A percentile compares a stretch with the other conserved stretches of the same genome.
Conservation (phyloP, 108 stramenopile genomes). For the Skeletonema costatum region DNA sequence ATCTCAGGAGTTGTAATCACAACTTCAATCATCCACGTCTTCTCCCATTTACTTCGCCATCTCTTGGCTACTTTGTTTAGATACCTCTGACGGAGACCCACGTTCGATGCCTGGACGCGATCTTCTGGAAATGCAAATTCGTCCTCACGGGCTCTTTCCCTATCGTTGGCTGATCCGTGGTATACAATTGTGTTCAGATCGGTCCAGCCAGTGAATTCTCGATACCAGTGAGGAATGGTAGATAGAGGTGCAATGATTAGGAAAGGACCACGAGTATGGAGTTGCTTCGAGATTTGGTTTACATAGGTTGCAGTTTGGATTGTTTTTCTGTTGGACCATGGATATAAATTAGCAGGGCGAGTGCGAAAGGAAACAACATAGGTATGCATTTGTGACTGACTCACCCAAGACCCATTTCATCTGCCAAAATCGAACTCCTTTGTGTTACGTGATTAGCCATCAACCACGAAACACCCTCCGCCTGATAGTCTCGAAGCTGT, state of each 20-base stretch:
- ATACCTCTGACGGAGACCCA: slow-evolving; percentile 66
- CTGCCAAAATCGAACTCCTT: slow-evolving; percentile 90
- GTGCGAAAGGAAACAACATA: neutral
- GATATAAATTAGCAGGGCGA: neutral
- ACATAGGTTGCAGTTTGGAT: slow-evolving; percentile 87
- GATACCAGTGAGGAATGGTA: slow-evolving; percentile 94
- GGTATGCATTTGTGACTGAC: neutral
- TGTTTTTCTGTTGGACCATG: slow-evolving; percentile 58
- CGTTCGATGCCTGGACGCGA: slow-evolving; percentile 42
- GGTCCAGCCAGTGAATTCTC: slow-evolving; percentile 92
- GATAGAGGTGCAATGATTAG: slow-evolving; percentile 94
- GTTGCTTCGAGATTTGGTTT: slow-evolving; percentile 58
- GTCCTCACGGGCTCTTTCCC: slow-evolving; percentile 73
- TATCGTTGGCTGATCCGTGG: slow-evolving; percentile 84
- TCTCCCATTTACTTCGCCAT: slow-evolving; percentile 37
- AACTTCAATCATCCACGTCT: slow-evolving; percentile 88
- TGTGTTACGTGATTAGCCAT: slow-evolving; percentile 78
- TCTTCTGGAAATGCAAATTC: slow-evolving; percentile 85
- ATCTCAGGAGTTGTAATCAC: slow-evolving; percentile 93
- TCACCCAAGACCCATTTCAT: slow-evolving; percentile 96
- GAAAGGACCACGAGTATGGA: slow-evolving; percentile 68
- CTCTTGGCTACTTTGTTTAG: slow-evolving; percentile 54
- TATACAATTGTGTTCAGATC: slow-evolving; percentile 95
- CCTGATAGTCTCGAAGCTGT: slow-evolving; percentile 91
- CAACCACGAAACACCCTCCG: slow-evolving; percentile 94